Percentiles rank a stretch among this genome's conserved stretches.
These are phyloP conservation scores for Eruca vesicaria DNA, from an alignment of 441 rosid species.

Conservation along the genomic window DNA sequence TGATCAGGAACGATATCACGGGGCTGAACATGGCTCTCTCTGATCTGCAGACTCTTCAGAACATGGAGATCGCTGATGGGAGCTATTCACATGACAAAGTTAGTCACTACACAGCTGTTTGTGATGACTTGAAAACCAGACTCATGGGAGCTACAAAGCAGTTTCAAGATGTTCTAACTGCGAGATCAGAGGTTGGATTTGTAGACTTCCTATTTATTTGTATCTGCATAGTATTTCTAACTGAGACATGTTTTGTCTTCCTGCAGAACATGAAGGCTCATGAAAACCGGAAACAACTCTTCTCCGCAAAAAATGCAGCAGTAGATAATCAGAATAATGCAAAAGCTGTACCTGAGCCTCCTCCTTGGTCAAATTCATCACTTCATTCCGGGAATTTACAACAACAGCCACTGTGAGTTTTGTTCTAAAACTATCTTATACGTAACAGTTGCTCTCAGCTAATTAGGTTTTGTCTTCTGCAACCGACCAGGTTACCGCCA, in stretches of 20 bases:
- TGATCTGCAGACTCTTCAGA: conserved; percentile 82
- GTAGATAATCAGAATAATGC: conserved; percentile 53
- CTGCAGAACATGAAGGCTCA: conserved; percentile 89
- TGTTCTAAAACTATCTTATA: not conserved
- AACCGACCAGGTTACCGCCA: conserved; percentile 48
- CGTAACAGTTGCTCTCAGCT: conserved; percentile 15
- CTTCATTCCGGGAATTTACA: conserved; percentile 42
- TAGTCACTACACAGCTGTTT: conserved; percentile 74
- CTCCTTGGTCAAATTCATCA: conserved; percentile 82
- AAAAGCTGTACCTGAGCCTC: conserved; percentile 64
- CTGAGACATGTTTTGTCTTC: not conserved
- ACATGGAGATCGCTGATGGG: conserved; percentile 73
- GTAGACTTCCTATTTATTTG: too few relatives aligned
- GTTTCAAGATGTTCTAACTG: conserved; percentile 73
- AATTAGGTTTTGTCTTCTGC: conserved; percentile 16
- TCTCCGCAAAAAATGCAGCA: conserved; percentile 57
- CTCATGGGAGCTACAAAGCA: conserved; percentile 83
- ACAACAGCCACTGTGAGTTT: conserved; percentile 58
- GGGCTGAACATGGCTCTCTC: conserved; percentile 70
- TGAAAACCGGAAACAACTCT: conserved; percentile 73
- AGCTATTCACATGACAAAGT: conserved; percentile 73
- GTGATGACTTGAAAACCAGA: conserved; percentile 78
- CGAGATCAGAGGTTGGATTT: conserved; percentile 75
- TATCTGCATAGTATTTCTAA: too few relatives aligned
- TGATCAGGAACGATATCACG: conserved; percentile 82